A percentile compares a stretch with the other conserved stretches of the same genome.
Conservation (phyloP, 2,329 filamentous ascomycete genomes). For the Westerdykella sp. region DNA sequence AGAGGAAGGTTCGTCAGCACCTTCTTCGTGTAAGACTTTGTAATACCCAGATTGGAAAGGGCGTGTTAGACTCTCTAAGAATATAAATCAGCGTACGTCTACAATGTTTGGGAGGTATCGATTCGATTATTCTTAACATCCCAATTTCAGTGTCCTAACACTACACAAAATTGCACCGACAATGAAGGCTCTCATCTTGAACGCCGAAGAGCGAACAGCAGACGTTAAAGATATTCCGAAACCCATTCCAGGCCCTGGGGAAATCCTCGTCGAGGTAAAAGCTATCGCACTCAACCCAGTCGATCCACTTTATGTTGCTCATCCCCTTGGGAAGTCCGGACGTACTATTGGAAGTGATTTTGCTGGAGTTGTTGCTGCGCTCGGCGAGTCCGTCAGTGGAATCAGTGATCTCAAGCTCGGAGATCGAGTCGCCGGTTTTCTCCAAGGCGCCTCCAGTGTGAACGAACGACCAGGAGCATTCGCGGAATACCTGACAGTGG, state of each 20-base stretch:
- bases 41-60: too few species aligned
- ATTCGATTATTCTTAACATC: too few species aligned
- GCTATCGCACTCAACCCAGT: constrained; percentile 28
- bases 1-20: too few species aligned
- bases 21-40: too few species aligned
- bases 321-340: constrained; percentile 31
- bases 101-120: too few species aligned
- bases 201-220: too few species aligned
- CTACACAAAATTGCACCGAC: too few species aligned
- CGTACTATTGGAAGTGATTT: constrained; percentile 41
- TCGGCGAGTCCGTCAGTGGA: constrained; percentile 9
- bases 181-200: too few species aligned
- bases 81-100: too few species aligned
- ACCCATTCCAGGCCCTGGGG: constrained; percentile 3
- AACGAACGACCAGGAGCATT: constrained; percentile 44
- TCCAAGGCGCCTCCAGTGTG: constrained; percentile 40
- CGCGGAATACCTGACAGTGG: constrained; percentile 36
- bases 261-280: constrained; percentile 21
- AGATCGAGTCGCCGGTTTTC: constrained; percentile 37
- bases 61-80: too few species aligned
- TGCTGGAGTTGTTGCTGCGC: constrained; percentile 29
- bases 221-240: too few species aligned
- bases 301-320: constrained; percentile 31
- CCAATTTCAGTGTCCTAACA: too few species aligned
- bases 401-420: constrained; percentile 16